phyloP scores from a whole-genome alignment of 1,284 basidiomycete genomes.

The Agaricales sp. region DNA sequence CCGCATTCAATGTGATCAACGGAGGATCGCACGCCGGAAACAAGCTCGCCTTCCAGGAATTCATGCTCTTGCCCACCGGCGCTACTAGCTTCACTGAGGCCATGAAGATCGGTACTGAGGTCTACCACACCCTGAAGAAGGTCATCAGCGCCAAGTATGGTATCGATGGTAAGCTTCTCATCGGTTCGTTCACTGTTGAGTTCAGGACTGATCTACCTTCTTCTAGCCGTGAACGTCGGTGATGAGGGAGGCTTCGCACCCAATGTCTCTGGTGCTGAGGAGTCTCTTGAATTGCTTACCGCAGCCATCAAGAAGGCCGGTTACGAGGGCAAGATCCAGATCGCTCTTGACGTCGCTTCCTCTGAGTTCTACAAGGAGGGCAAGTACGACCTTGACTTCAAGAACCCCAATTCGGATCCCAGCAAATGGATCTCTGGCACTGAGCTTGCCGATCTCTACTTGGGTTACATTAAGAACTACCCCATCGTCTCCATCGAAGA shows the following conservation, averaged over 20 bases:
- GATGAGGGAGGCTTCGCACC: constrained; percentile 99
- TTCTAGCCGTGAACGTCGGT: constrained; percentile 92
- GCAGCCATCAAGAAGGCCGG: constrained; percentile 98
- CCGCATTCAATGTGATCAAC: constrained; percentile 99
- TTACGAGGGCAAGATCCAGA: constrained; percentile 98
- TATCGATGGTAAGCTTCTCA: constrained; percentile 71
- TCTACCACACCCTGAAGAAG: constrained; percentile 98
- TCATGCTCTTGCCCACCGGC: constrained; percentile 98
- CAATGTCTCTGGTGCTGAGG: constrained; percentile 94
- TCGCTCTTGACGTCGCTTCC: constrained; percentile 97
- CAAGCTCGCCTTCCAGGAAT: constrained; percentile 99
- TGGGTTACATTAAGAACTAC: constrained; percentile 83
- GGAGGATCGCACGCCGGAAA: constrained; percentile 99
- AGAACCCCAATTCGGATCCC: constrained; percentile 98
- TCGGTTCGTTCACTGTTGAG: constrained; percentile 1
- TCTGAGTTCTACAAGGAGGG: constrained; percentile 99
- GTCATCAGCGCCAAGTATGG: constrained; percentile 99
- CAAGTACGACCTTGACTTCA: constrained; percentile 99
- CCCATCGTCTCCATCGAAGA: constrained; percentile 98
- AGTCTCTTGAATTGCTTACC: constrained; percentile 91
- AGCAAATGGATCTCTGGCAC: constrained; percentile 92
- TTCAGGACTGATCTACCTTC: constrained; percentile 8
- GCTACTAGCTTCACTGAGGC: constrained; percentile 90
- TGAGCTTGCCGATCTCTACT: constrained; percentile 92
- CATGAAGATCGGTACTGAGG: constrained; percentile 97